Evolutionary conservation across 169 alveolate species (phyloP), one percentile per base, ranked within the genome.

Genomic region (Babesia ovis): DNA sequence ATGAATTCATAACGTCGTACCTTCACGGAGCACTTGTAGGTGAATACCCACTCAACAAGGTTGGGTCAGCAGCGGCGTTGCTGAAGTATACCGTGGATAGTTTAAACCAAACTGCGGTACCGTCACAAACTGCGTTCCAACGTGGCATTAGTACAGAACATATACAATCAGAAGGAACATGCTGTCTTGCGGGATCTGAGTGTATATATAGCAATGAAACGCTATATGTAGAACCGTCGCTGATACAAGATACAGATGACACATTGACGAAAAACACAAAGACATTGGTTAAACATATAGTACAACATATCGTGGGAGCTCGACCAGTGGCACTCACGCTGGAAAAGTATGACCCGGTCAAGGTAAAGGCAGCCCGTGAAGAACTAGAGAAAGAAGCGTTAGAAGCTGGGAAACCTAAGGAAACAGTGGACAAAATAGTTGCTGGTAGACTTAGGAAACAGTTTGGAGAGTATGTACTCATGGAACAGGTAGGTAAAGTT

Each of bases 381-480:
- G 68, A 56, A 12, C 22, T 68, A 35, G 80, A 57, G 29, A n/a
- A 14, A 9, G 79, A 45, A 41, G 57, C 68, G 1, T 20, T 57
- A 22, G 41, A 4, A 0, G 22, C 74, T 14, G 85, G 80, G 20
- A 77, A 77, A 41, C 72, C 85, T 3, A 55, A 41, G 53, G 85
- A 77, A 34, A 77, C 57, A 0, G 66, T 67, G n/a, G 81, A 77
- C 2, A 37, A 31, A n/a, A 77, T 77, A 2, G 80, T 77, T 4
- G 31, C 27, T 12, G 85, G 85, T 1, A 25, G 68, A 31, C 37
- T 77, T 25, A 31, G 72, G 32, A 77, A 77, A 56, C 64, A 67
- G 32, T 77, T 61, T 39, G 85, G 81, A n/a, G 80, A 77, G 39
- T 41, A 22, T 42, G 72, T 77, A 20, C 81, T 77, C 16, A 55